These are phyloP conservation scores for Tulasnella sp. DNA, from an alignment of 768 basidiomycete species.

Conservation along the genomic window DNA sequence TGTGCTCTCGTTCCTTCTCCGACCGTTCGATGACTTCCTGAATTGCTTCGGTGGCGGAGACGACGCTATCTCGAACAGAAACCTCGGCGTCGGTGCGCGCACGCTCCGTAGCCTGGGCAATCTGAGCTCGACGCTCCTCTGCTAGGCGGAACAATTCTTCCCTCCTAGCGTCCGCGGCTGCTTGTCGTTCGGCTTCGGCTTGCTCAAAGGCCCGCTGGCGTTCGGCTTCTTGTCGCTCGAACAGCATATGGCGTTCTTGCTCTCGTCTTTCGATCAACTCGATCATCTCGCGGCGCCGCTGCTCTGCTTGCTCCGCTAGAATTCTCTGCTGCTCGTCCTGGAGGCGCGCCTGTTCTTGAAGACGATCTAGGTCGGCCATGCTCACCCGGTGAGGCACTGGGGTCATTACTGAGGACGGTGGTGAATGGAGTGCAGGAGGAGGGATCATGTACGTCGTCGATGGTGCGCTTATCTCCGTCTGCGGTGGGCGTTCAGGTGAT, in stretches of 20 bases:
- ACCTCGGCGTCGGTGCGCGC: conserved; percentile 21
- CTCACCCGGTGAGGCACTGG: conserved; percentile 5
- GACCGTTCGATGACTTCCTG: conserved; percentile 22
- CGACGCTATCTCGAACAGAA: conserved; percentile 13
- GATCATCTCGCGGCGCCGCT: conserved; percentile 26
- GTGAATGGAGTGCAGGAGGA: conserved; percentile 2
- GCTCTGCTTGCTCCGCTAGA: conserved; percentile 22
- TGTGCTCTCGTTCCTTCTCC: conserved; percentile 29
- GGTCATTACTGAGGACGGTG: background rate
- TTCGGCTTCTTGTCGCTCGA: conserved; percentile 43
- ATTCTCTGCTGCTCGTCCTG: conserved; percentile 27
- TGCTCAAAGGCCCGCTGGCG: conserved; percentile 37
- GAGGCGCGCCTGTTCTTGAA: conserved; percentile 21
- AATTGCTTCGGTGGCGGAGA: background rate
- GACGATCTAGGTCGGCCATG: conserved; percentile 20
- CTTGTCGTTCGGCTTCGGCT: conserved; percentile 28
- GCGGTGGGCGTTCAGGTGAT: background rate
- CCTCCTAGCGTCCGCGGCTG: conserved; percentile 23
- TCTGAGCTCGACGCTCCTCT: conserved; percentile 19
- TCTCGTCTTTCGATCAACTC: conserved; percentile 45
- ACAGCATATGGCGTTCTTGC: conserved; percentile 48
- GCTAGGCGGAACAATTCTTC: conserved; percentile 17
- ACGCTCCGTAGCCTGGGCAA: conserved; percentile 16
- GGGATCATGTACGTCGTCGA: background rate
- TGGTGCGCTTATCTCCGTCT: conserved; percentile 9